Percentiles rank a stretch among this genome's conserved stretches.
Conservation (phyloP, 257 asterid genomes). For the Linaria vulgaris region DNA sequence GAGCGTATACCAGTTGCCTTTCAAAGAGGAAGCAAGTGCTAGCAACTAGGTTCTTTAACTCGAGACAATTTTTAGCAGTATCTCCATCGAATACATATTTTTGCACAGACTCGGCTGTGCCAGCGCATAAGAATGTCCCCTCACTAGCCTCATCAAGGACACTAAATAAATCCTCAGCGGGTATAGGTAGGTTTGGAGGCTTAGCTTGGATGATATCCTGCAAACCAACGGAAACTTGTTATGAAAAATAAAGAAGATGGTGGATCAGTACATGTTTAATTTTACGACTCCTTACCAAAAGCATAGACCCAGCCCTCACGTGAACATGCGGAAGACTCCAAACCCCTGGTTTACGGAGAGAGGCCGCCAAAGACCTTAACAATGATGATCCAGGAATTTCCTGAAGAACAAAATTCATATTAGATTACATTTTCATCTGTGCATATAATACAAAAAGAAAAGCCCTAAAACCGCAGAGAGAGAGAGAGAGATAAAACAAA, state of each 20-base stretch:
- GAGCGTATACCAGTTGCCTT: conserved; percentile 68
- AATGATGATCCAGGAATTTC: conserved; percentile 68
- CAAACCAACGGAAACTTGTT: conserved; percentile 26
- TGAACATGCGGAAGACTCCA: conserved; percentile 76
- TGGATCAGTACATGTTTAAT: conserved; percentile 8
- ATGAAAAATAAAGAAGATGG: conserved; percentile 15
- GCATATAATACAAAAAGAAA: conserved; percentile 17
- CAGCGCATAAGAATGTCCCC: conserved; percentile 87
- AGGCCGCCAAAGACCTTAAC: conserved; percentile 49
- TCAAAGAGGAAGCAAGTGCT: conserved; percentile 78
- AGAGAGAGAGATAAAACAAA: too few species aligned
- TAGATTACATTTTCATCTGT: conserved; percentile 14
- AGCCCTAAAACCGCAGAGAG: neutral
- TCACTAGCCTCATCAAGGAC: conserved; percentile 97
- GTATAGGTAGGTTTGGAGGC: conserved; percentile 59
- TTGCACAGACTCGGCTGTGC: conserved; percentile 75
- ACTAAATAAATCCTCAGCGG: conserved; percentile 72
- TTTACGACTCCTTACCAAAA: conserved; percentile 56
- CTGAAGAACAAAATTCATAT: conserved; percentile 38
- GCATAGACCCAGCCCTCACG: conserved; percentile 68
- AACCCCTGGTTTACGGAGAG: conserved; percentile 55
- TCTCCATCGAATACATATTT: conserved; percentile 74
- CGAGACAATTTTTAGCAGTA: conserved; percentile 62
- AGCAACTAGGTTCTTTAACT: conserved; percentile 82
- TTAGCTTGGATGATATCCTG: conserved; percentile 83